Conservation (phyloP, 169 alveolate species). For the Babesia ovata region DNA sequence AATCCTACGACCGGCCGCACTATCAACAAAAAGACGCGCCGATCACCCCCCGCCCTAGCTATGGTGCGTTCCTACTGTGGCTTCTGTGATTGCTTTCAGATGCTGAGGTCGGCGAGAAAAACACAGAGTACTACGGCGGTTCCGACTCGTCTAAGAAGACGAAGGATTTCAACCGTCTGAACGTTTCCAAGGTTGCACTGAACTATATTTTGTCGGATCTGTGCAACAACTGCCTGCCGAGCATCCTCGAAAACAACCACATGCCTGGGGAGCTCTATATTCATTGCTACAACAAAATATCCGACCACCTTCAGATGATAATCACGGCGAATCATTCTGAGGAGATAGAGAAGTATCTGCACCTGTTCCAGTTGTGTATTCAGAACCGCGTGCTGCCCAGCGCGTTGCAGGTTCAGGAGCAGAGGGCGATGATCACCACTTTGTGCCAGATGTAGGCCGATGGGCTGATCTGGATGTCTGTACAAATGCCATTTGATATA, state of each 20-base stretch:
- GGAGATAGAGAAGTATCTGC: conserved; percentile 70
- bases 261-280: conserved; percentile 75
- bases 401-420: conserved; percentile 73
- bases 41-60: conserved; percentile 20
- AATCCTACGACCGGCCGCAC: conserved; percentile 63
- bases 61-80: conserved; percentile 8
- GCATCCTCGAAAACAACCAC: conserved; percentile 68
- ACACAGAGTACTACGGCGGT: conserved; percentile 58
- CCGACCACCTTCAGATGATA: conserved; percentile 70
- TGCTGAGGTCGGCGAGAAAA: conserved; percentile 24
- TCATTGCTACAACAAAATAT: conserved; percentile 71
- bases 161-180: conserved; percentile 71
- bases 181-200: conserved; percentile 71
- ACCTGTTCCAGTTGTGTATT: conserved; percentile 66
- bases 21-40: conserved; percentile 42
- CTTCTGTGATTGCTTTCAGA: conserved; percentile 3
- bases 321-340: conserved; percentile 74
- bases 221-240: conserved; percentile 72
- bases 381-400: conserved; percentile 72
- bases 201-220: conserved; percentile 69
- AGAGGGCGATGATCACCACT: conserved; percentile 73
- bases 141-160: conserved; percentile 59
- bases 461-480: neutral
- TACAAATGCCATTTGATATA: conserved; percentile 9
- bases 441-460: conserved; percentile 68